Base-by-base conservation (phyloP, 1,284 basidiomycete genomes). In the Farysia itapuensis region DNA sequence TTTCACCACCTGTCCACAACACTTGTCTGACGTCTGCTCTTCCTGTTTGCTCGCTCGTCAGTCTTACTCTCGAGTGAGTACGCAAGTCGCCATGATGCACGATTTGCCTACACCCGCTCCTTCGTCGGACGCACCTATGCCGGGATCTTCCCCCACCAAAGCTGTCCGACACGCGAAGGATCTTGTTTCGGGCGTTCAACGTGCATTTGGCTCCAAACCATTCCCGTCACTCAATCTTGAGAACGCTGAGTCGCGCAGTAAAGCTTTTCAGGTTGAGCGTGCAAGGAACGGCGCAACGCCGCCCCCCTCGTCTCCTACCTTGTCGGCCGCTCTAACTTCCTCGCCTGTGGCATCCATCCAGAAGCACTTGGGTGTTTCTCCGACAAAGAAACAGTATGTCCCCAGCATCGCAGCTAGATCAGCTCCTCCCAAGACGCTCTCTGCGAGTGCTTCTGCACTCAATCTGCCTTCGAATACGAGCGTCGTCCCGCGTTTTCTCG, bases 61-160 rank as follows among this genome's bases (percentile, higher is more conserved):
- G 9, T 28, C 25, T 28, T 28, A 9, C 25, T 28, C 9, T 28
- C 25, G 25, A 28, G 25, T 9, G 9, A 18, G 9, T 33, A 11
- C 26, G 9, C 26, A 28, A 9, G 26, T 11, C 31, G 31, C 31
- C 31, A 60, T 60, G 50, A 60, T 60, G 57, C 57, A 60, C 46
- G 50, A 60, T 30, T 46, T 60, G 39, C 57, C 46, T 39, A 61
- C 58, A 29, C 58, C 58, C n/a, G 58, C 50, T 5, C 58, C 58
- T 6, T 61, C 58, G 31, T 61, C 58, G 58, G 58, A 61, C 35
- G 46, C 58, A 43, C 47, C 44, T 37, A 47, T 54, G 52, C 47
- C 58, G 14, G 58, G 51, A 7, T 56, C 58, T 14, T 61, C 58
- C 9, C 51, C 58, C 2, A 13, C 44, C 29, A 61, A 61, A 31